Conservation (phyloP, 2,329 filamentous ascomycete genomes). For the Diaporthe eres region DNA sequence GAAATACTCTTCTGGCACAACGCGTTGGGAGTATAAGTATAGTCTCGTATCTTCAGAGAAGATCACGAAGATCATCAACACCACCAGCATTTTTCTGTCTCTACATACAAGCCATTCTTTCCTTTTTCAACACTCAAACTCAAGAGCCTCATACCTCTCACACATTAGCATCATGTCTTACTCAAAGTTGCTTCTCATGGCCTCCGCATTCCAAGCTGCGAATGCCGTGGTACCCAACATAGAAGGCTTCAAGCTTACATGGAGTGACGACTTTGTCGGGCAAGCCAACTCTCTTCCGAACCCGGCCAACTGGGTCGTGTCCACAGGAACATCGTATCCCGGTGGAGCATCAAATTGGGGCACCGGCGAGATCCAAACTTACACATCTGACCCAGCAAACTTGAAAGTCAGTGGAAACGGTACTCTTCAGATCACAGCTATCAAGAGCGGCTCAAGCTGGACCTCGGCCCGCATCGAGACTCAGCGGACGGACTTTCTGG, state of each 20-base stretch:
- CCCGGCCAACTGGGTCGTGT: constrained; percentile 10
- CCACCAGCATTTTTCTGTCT: constrained; percentile 5
- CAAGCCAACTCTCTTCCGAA: constrained; percentile 26
- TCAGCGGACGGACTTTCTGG: constrained; percentile 14
- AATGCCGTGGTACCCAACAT: constrained; percentile 13
- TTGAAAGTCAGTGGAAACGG: constrained; percentile 23
- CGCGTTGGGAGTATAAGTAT: constrained; percentile 3
- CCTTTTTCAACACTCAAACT: neutral
- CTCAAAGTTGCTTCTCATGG: neutral
- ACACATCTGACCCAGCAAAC: constrained; percentile 23
- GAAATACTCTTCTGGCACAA: neutral
- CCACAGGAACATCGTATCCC: constrained; percentile 10
- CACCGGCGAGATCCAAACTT: constrained; percentile 25
- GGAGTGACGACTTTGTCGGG: constrained; percentile 22
- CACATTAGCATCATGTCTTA: neutral
- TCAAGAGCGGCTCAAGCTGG: constrained; percentile 22
- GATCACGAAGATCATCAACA: neutral
- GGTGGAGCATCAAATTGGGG: constrained; percentile 16
- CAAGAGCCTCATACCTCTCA: neutral
- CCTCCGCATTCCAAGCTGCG: constrained; percentile 1
- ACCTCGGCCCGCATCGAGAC: constrained; percentile 24
- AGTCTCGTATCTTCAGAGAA: neutral
- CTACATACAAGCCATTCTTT: neutral
- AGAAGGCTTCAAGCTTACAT: constrained; percentile 16
- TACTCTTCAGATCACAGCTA: constrained; percentile 19